These are phyloP conservation scores for Penicillium sp. DNA, from an alignment of 2,329 filamentous ascomycete species.

Conservation along the genomic window DNA sequence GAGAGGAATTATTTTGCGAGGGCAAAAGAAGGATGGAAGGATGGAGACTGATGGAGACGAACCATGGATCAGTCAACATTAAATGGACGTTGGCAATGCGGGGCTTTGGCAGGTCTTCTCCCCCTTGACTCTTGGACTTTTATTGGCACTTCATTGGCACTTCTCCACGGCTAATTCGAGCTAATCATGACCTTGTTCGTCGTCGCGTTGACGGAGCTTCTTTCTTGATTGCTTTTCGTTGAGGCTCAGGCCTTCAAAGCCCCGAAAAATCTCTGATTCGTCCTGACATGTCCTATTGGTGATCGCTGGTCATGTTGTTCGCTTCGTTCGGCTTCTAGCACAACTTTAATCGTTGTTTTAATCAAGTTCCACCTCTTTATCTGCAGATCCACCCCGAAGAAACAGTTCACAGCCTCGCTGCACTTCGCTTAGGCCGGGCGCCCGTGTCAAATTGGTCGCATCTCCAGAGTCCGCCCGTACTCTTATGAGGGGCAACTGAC, in stretches of 20 bases:
- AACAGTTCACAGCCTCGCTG: background rate
- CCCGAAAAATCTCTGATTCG: background rate
- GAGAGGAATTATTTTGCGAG: background rate
- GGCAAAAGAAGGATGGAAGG: background rate
- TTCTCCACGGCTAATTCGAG: background rate
- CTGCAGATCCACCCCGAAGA: background rate
- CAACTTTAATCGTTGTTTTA: background rate
- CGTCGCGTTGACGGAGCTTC: background rate
- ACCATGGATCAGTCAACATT: background rate
- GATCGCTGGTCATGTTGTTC: background rate
- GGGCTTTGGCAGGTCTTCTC: background rate
- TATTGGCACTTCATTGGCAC: slow-evolving; percentile 1
- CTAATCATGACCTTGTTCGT: background rate
- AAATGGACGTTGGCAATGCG: background rate
- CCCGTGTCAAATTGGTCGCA: background rate
- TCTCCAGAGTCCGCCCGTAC: background rate
- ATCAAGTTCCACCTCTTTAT: background rate
- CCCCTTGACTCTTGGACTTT: background rate
- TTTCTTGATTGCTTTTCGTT: background rate
- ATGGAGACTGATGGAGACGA: background rate
- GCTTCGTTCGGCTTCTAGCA: background rate
- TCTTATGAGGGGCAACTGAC: background rate
- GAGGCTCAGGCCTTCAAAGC: background rate
- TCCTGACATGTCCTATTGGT: background rate
- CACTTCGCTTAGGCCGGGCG: background rate